phyloP scores from a whole-genome alignment of 1,139 yeast genomes.

The Yamadazyma trypodendri region DNA sequence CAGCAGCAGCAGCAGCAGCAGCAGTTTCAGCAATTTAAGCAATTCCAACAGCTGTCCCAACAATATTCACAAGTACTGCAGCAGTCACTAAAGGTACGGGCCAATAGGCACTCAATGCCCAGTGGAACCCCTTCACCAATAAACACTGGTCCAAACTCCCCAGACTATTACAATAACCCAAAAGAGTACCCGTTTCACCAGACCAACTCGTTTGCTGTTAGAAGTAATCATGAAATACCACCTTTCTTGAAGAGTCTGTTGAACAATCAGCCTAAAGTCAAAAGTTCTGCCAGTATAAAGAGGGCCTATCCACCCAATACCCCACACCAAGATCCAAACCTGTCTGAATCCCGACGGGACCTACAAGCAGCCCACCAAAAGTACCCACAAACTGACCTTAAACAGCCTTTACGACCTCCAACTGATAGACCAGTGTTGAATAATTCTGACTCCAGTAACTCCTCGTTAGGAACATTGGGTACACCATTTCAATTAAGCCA shows the following conservation, averaged over 20 bases:
- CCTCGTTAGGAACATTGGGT: slow-evolving; percentile 4
- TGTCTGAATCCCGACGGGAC: not conserved
- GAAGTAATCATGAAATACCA: slow-evolving; percentile 7
- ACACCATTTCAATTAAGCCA: slow-evolving; percentile 13
- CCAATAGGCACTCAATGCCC: slow-evolving; percentile 12
- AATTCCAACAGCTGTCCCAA: not conserved
- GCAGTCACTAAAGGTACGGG: slow-evolving; percentile 6
- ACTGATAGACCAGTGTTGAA: not conserved
- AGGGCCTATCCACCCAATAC: not conserved
- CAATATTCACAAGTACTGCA: slow-evolving; percentile 1
- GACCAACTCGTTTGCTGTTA: slow-evolving; percentile 10
- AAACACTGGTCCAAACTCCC: slow-evolving; percentile 9
- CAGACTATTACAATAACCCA: not conserved
- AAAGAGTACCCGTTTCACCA: slow-evolving; percentile 11
- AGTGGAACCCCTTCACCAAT: slow-evolving; percentile 8
- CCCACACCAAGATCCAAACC: not conserved
- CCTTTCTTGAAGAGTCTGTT: slow-evolving; percentile 9
- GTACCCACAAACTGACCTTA: not conserved
- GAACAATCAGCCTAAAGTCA: slow-evolving; percentile 10
- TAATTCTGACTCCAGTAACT: slow-evolving; percentile 1
- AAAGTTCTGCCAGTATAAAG: slow-evolving; percentile 9
- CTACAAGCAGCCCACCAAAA: not conserved
- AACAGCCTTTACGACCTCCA: slow-evolving; percentile 1
- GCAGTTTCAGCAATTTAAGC: not conserved
- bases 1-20: slow-evolving; percentile 1